A percentile compares a stretch with the other conserved stretches of the same genome.
phyloP scores from a whole-genome alignment of 139 green algal genomes.

The Chlamydomonas sp. region DNA sequence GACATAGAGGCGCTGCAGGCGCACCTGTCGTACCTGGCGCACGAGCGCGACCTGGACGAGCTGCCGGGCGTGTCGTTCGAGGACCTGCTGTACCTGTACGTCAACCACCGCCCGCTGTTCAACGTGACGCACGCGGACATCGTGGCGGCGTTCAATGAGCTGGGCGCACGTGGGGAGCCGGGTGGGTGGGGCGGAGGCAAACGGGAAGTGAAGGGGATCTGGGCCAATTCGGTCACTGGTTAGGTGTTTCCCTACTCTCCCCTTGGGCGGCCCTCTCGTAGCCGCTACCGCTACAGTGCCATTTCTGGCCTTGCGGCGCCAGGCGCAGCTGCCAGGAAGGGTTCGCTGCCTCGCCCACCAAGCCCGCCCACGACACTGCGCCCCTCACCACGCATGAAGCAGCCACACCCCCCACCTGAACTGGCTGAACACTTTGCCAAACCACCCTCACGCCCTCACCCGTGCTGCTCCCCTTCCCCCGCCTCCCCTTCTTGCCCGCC shows the following conservation, averaged over 20 bases:
- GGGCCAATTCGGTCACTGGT: too few species aligned
- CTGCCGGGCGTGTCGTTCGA: conserved; percentile 58
- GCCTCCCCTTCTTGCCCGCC: background rate
- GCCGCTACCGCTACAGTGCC: too few species aligned
- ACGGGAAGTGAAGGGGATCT: too few species aligned
- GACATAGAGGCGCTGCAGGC: conserved; percentile 57
- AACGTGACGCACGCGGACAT: conserved; percentile 60
- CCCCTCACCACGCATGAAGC: too few species aligned
- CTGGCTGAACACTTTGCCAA: background rate
- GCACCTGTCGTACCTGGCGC: conserved; percentile 53
- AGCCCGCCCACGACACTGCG: too few species aligned
- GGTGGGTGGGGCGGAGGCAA: background rate
- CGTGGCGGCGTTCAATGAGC: conserved; percentile 57
- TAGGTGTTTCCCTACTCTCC: too few species aligned
- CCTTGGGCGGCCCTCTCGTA: too few species aligned
- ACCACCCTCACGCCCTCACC: background rate
- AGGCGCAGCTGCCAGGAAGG: too few species aligned
- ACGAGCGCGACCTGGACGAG: conserved; percentile 37
- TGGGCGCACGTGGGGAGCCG: conserved; percentile 41
- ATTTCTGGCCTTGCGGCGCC: too few species aligned
- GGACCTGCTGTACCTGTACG: conserved; percentile 71
- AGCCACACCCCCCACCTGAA: too few species aligned
- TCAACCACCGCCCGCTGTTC: conserved; percentile 74
- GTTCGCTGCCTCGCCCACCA: too few species aligned
- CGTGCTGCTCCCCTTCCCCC: background rate